Base-by-base conservation (phyloP, 2,329 filamentous ascomycete genomes). In the Pseudofabraea citricarpa region DNA sequence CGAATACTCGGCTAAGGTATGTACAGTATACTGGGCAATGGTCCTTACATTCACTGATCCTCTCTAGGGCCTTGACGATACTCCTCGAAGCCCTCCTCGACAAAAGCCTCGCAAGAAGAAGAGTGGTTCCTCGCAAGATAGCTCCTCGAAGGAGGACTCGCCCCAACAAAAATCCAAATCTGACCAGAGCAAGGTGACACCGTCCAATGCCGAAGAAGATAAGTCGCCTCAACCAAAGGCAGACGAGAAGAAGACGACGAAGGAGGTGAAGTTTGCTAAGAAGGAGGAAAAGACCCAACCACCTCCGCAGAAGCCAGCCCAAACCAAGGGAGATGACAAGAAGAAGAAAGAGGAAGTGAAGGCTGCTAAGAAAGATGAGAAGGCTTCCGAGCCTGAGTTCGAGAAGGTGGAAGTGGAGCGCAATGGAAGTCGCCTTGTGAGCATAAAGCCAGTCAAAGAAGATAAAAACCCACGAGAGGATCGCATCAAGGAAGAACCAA, bases 51-150 rank as follows among this genome's bases (percentile, higher is more conserved):
- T 15, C 41, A 31, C 43, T 55, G 32, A 54, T 36, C 15, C 35
- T 40, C 10, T 19, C 12, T 24, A 61, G 58, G 58, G 56, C n/a
- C 53, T 58, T 10, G 57, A 61, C 32, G 55, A 60, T 44, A 48
- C 50, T 21, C 51, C 56, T 3, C 48, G 48, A 41, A 51, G 39
- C n/a, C 53, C 57, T 21, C 46, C 53, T 6, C 51, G 56, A 37
- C 31, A 54, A 10, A 57, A 52, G 26, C 49, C 55, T 39, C 49
- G 54, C 29, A 58, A 55, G 44, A 52, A 54, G 40, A 57, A 55
- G 36, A 53, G 42, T 27, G 53, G 46, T 37, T 46, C 40, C 35
- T 49, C 37, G 10, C 40, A 45, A 26, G 44, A 52, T n/a, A 48
- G 10, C 19, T n/a, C 15, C 10, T 47, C 15, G 26, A 36, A 44